A percentile compares a stretch with the other conserved stretches of the same genome.
These are phyloP conservation scores for Stellera chamaejasme DNA, from an alignment of 345 rosid genomes.

Conservation along the genomic window DNA sequence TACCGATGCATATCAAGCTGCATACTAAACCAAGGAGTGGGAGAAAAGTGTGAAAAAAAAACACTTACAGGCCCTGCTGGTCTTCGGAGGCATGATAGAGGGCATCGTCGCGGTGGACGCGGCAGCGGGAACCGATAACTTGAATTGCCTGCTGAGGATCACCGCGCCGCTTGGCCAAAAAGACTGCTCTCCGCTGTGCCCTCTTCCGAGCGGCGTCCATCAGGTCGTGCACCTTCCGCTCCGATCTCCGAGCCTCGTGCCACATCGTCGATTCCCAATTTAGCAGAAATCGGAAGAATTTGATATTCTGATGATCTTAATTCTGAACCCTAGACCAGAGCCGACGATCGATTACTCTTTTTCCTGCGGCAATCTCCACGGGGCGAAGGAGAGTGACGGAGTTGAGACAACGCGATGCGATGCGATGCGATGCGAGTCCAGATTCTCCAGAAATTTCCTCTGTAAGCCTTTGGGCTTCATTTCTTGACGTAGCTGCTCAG, in stretches of 20 bases:
- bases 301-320: too few species aligned
- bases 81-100: conserved; percentile 86
- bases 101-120: conserved; percentile 73
- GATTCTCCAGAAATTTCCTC: too few species aligned
- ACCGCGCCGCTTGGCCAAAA: conserved; percentile 86
- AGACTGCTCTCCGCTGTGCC: conserved; percentile 84
- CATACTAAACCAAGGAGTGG: not conserved
- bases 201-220: conserved; percentile 99
- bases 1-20: too few species aligned
- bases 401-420: too few species aligned
- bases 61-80: conserved; percentile 79
- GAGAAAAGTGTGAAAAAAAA: not conserved
- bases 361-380: not conserved
- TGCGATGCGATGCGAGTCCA: too few species aligned
- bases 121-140: conserved; percentile 60
- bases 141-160: conserved; percentile 94
- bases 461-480: too few species aligned
- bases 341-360: not conserved
- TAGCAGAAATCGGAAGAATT: too few species aligned
- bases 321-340: too few species aligned
- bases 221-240: conserved; percentile 94
- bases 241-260: conserved; percentile 99
- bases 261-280: conserved; percentile 44
- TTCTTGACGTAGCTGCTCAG: too few species aligned
- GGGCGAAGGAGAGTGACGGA: too few species aligned